Evolutionary conservation across 805 yeast genomes (phyloP), one percentile per base, ranked within the genome.

Genomic region (Yarrowia keelungensis): DNA sequence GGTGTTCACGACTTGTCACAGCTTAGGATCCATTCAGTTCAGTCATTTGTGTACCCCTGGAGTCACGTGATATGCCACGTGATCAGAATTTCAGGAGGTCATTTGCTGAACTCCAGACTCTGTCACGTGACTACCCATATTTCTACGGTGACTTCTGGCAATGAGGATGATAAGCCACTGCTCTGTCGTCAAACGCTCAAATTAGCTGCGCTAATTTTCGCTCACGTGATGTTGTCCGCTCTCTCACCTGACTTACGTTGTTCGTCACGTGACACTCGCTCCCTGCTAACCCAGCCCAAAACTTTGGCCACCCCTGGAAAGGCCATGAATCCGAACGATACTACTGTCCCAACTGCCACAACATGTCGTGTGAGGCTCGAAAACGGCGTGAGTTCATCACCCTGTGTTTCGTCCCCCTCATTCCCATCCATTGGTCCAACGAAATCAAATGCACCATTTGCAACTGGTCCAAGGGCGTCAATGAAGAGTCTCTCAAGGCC

Each of bases 351-450:
- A 68, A 73, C 66, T 76, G 78, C 70, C 74, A 74, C 56, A 73
- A 74, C 67, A 64, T 19, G 16, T 26, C 73, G 15, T 71, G 72
- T 19, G 65, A 59, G 43, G 74, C 73, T 1, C 69, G 65, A 12
- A 75, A 75, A 68, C 71, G 72, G 53, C 72, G 78, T 12, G 75
- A 74, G 67, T 76, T 76, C 69, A 74, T 76, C 70, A 76, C 78
- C 3, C 61, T 76, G 42, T 76, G 78, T 58, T 76, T 73, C 47
- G 72, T 76, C 1, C 78, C 78, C 7, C 39, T 76, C 16, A 71
- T 76, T 15, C 78, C 78, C 8, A 72, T 75, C n/a, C 66, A 68
- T 46, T 75, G 73, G 73, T 75, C 75, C 32, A 68, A 61, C 50
- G 54, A 69, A n/a, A 68, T 73, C 26, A 69, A 66, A 22, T 73